Base-by-base conservation (phyloP, 192 early-diverging fungal genomes). In the Allomyces javanicus region DNA sequence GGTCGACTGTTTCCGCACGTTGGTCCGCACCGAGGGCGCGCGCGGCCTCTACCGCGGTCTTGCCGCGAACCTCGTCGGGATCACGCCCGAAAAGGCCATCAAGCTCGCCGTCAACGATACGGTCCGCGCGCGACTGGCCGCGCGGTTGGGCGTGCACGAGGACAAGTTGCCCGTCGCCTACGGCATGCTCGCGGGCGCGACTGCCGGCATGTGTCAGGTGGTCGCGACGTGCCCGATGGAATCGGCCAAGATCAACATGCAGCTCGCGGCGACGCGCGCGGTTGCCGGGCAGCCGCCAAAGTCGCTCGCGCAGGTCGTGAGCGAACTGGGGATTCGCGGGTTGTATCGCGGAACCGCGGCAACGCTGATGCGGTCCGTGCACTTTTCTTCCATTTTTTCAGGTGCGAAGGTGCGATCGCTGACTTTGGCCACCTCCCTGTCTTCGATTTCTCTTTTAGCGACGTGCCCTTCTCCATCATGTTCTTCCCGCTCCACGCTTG, bases 191-290 rank as follows among this genome's bases (percentile, higher is more conserved):
- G 50, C 80, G 0, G 80, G 80, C 33, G 80, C 77, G 11, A 78
- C 75, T 0, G 80, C 80, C 10, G 80, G 80, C 4, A 44, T 76
- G 33, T 81, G 77, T 65, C 80, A 81, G 67, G 80, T 81, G 63
- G 76, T 81, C 62, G 80, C 74, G 5, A 81, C 80, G 23, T 77
- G 77, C 67, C 80, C 80, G n/a, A 81, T 81, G 80, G 80, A 81
- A 68, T 77, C 77, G 61, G 75, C 76, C 66, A 81, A 81, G 69
- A 81, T 81, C 67, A 72, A 76, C 55, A 75, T 81, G 75, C 79
- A 81, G 62, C 63, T 77, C 7, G 75, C 76, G 2, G 65, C 23
- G 5, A 40, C 72, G 67, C 65, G 69, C 71, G 44, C 63, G 66
- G 50, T 44, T 63, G 0, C 70, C 68, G 68, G 68, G 24, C 68